Evolutionary conservation across 1,284 basidiomycete genomes (phyloP), one percentile per base, ranked within the genome.

Genomic region (Stygiomarasmius scandens): DNA sequence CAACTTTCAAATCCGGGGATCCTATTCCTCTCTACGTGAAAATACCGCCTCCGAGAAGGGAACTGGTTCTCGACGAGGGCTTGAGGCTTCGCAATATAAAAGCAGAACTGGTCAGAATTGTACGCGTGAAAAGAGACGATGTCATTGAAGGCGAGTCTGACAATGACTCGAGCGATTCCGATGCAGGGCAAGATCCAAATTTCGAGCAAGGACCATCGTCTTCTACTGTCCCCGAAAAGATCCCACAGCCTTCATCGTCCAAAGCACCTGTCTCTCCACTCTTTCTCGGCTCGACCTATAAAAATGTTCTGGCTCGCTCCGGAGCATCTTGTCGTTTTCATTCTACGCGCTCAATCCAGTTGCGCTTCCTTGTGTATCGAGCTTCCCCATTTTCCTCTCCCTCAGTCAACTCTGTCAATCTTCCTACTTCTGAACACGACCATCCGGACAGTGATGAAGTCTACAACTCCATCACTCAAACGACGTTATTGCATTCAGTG

Each of bases 241-340:
- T 66, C 20, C 52, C 61, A 19, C 63, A 67, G 9, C 60, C 72
- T 10, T 70, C 72, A 2, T 75, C 72, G 9, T 74, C 75, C 20
- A 79, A 78, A 58, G 65, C 74, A 23, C 77, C 79, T 2, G 58
- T 72, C 23, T 77, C 77, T 32, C 70, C 76, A 23, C 68, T 65
- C 19, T 72, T 71, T 58, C 61, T 67, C n/a, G 77, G 71, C 25
- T 73, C 76, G 16, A 73, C 77, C 8, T 78, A 78, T 60, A 77
- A 75, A 59, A 80, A 77, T 5, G 76, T 85, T 49, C 71, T 92
- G 27, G 85, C 89, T 2, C 81, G 87, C 11, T 91, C 90, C 14
- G 90, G 90, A 38, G 89, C 89, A 32, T 85, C 89, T 29, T 92
- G 90, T 72, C 84, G 89, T 44, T 89, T 93, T 64, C 90, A 93